phyloP scores from a whole-genome alignment of 148 eudicot species.

The Polygonum maritimum region DNA sequence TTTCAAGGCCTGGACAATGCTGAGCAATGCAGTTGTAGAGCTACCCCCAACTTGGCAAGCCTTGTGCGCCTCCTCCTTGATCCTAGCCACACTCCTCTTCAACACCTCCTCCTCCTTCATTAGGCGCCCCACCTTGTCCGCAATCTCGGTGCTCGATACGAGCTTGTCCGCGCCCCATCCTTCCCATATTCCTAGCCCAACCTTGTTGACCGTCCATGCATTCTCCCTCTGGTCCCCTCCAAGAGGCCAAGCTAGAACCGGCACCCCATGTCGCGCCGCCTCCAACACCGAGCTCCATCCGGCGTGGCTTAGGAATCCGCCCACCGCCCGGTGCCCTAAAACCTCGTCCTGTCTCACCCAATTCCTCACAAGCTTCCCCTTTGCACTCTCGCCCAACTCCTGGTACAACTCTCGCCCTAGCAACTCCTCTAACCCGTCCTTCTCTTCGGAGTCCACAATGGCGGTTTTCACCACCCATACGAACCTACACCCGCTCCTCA shows the following conservation, averaged over 20 bases:
- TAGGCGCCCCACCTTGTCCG: constrained; percentile 21
- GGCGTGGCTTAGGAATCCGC: constrained; percentile 44
- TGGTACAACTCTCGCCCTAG: constrained; percentile 23
- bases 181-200: constrained; percentile 41
- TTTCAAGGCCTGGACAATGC: constrained; percentile 7
- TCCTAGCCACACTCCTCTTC: constrained; percentile 20
- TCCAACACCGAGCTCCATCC: constrained; percentile 60
- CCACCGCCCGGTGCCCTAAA: constrained; percentile 27
- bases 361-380: constrained; percentile 25
- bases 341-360: constrained; percentile 40
- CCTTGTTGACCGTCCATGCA: constrained; percentile 33
- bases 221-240: constrained; percentile 39
- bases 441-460: constrained; percentile 34
- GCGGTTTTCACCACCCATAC: constrained; percentile 41
- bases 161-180: constrained; percentile 34
- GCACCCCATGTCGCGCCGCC: constrained; percentile 27
- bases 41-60: constrained; percentile 23
- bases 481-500: constrained; percentile 25
- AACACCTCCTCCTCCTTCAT: constrained; percentile 26
- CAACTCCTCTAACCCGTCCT: constrained; percentile 12
- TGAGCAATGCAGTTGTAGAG: constrained; percentile 15
- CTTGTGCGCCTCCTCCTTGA: constrained; percentile 28
- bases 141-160: constrained; percentile 29
- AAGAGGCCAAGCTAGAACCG: constrained; percentile 46
- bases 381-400: not conserved